phyloP scores from a whole-genome alignment of 1,284 basidiomycete species.

The Ganoderma leucocontextum region DNA sequence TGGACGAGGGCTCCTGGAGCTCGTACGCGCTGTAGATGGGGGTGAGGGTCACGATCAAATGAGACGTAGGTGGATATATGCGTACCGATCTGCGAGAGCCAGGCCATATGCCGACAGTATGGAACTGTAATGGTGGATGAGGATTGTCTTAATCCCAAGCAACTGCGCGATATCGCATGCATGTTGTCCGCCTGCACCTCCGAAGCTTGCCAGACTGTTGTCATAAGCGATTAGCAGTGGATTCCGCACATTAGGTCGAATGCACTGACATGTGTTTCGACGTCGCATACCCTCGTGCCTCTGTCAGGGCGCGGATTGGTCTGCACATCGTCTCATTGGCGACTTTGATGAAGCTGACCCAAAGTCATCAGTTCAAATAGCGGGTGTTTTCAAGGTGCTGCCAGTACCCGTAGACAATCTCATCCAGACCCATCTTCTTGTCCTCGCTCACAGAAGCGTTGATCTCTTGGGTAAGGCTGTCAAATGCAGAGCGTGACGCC shows the following conservation, averaged over 20 bases:
- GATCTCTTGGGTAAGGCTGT: conserved; percentile 72
- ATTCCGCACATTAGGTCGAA: not conserved
- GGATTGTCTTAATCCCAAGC: conserved; percentile 84
- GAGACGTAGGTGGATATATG: not conserved
- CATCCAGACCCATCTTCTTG: conserved; percentile 76
- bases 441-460: conserved; percentile 57
- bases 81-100: conserved; percentile 85
- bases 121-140: conserved; percentile 88
- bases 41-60: not conserved
- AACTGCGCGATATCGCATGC: conserved; percentile 88
- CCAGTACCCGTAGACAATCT: conserved; percentile 86
- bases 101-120: conserved; percentile 93
- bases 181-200: conserved; percentile 92
- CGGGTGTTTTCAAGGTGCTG: no score
- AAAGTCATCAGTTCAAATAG: not conserved
- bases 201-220: conserved; percentile 83
- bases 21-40: conserved; percentile 71
- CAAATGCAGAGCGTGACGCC: conserved; percentile 71
- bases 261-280: conserved; percentile 78
- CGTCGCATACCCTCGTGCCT: conserved; percentile 88
- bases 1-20: conserved; percentile 87
- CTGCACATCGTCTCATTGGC: conserved; percentile 95
- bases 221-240: not conserved
- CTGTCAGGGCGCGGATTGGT: conserved; percentile 92
- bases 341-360: conserved; percentile 81